phyloP scores from a whole-genome alignment of 192 early-diverging fungal species.

The Coemansia sp. region DNA sequence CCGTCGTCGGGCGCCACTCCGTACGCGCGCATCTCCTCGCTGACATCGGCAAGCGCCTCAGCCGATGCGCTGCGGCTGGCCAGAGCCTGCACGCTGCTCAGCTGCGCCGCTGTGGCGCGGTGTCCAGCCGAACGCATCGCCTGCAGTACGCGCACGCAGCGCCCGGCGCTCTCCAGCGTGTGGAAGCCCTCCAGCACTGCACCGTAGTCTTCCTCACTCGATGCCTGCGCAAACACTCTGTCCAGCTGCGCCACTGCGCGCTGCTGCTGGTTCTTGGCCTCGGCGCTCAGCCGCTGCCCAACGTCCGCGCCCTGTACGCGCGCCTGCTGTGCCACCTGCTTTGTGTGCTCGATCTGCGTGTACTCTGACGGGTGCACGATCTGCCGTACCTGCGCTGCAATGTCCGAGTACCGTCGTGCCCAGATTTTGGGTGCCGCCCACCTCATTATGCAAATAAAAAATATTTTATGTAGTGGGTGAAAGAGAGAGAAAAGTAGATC shows the following conservation, averaged over 20 bases:
- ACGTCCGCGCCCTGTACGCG: background rate
- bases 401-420: background rate
- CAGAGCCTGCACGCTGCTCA: conserved; percentile 17
- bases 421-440: background rate
- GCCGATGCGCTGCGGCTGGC: background rate
- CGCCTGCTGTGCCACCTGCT: conserved; percentile 14
- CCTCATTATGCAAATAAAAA: too few relatives aligned
- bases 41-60: conserved; percentile 8
- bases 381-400: conserved; percentile 15
- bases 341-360: conserved; percentile 17
- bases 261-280: background rate
- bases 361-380: conserved; percentile 34
- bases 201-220: conserved; percentile 6
- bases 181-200: conserved; percentile 38
- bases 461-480: too few relatives aligned
- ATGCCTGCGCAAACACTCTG: background rate
- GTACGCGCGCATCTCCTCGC: conserved; percentile 33
- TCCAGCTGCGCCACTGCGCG: conserved; percentile 2
- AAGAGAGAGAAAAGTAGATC: too few relatives aligned
- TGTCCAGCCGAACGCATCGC: conserved; percentile 15
- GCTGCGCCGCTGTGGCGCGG: conserved; percentile 10
- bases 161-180: background rate
- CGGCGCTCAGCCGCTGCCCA: conserved; percentile 4
- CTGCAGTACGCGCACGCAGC: conserved; percentile 21
- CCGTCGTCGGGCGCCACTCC: conserved; percentile 7